These are phyloP conservation scores for Scedosporium apiospermum DNA, from an alignment of 2,329 filamentous ascomycete species.

Conservation along the genomic window DNA sequence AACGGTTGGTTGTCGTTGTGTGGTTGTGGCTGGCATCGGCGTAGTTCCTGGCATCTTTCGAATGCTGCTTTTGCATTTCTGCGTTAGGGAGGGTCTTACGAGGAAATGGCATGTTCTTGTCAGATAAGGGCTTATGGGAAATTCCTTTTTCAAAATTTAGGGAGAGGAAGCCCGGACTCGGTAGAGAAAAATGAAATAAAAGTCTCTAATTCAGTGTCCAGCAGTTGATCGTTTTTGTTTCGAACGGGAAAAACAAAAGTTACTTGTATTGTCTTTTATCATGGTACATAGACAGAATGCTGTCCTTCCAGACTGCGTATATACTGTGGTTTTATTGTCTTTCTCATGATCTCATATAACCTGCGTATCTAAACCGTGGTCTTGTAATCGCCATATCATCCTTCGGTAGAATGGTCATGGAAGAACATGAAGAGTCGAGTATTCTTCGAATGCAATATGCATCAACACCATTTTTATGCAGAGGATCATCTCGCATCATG, in stretches of 20 bases:
- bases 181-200: constrained; percentile 4
- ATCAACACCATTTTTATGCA: too few species aligned
- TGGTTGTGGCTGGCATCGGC: constrained; percentile 4
- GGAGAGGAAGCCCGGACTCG: constrained; percentile 4
- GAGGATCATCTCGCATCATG: too few species aligned
- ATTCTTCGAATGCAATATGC: too few species aligned
- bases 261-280: not conserved
- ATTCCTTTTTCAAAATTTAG: constrained; percentile 4
- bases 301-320: not conserved
- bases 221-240: not conserved
- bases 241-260: not conserved
- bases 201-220: constrained; percentile 6
- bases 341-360: not conserved
- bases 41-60: constrained; percentile 8
- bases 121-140: constrained; percentile 8
- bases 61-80: constrained; percentile 7
- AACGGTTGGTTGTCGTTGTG: not conserved
- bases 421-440: too few species aligned
- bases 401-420: too few species aligned
- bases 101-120: constrained; percentile 9
- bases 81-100: constrained; percentile 7
- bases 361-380: too few species aligned
- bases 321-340: not conserved
- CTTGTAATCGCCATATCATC: too few species aligned
- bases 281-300: not conserved